Evolutionary conservation across 345 rosid species (phyloP), one percentile per base, ranked within the genome.

Genomic region (Kandelia obovata): DNA sequence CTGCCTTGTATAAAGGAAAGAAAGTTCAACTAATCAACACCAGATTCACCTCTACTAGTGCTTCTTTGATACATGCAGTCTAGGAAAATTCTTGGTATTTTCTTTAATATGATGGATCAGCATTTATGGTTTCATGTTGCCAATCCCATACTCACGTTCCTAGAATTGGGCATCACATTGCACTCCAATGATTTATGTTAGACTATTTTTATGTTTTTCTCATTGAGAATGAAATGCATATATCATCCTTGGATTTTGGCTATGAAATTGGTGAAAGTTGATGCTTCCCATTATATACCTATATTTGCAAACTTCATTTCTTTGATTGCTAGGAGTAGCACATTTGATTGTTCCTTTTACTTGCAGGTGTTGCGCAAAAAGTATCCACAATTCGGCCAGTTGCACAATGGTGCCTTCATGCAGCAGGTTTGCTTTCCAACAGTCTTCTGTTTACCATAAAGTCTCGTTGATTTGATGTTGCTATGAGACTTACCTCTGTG

Each of bases 331-430:
- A 52, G 28, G 63, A 71, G 6, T 30, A 31, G 27, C 13, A 27
- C 23, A 35, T 27, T 59, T 59, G 16, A 64, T 30, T 19, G n/a
- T 66, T 39, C 31, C 28, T 26, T 70, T 68, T 71, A 7, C 60
- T 72, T 80, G 71, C 90, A 95, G 98, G 80, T 87, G 59, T 76
- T 95, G 82, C 94, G 89, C 43, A 92, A 92, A 72, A 95, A 95
- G 69, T 90, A 83, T 77, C 99, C 99, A 70, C 99, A 90, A 69
- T 96, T 92, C 61, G 91, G 97, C 34, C 98, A 92, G 78, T 70
- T 86, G 87, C 96, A 92, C 30, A 95, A 95, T 83, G 96, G 94
- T 77, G 79, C 75, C 73, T 86, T 86, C 89, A 95, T 95, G 99
- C 98, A 95, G 75, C 99, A 90, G 98, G 97, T 92, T 64, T 51